Base-by-base conservation (phyloP, 2,329 filamentous ascomycete species). In the Cladosporium cucumerinum region DNA sequence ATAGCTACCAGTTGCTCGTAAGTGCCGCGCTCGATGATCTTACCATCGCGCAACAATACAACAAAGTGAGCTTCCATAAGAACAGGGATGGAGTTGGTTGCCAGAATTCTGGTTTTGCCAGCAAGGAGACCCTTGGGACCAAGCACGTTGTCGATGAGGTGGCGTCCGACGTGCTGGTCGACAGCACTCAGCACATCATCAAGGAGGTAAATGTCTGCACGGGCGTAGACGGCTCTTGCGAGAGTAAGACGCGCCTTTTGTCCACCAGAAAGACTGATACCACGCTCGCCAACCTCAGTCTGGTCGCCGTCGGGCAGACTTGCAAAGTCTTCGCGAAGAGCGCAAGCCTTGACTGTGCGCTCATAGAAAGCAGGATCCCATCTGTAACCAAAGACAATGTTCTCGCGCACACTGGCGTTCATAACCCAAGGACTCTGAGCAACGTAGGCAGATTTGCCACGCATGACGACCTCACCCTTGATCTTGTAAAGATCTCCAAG, bases 361-460 rank as follows among this genome's bases (percentile, higher is more conserved):
- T 98, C 92, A 79, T 99, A 99, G 78, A 99, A 99, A 32, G 89
- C 85, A 5, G 93, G 89, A 77, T 99, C 94, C 82, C 91, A 97
- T 55, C 92, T 89, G 78, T 99, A 93, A 1, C 95, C 95, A 74
- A 99, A 99, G 5, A 97, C 84, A 71, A 99, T 97, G 75, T 99
- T 99, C 75, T 99, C 95, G 72, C 93, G 92, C 64, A 99, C 93
- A 32, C 91, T 96, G 10, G 95, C 95, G 75, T 99, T 99, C 88
- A 98, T 94, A 61, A 99, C 91, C 95, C 96, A 99, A 23, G 93
- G 83, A 72, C 91, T 88, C 77, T 99, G 96, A 18, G 93, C 91
- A 65, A 96, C 95, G 76, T 98, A 99, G 1, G 95, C 95, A 48
- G 92, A 86, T 30, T 85, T 87, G 55, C 95, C 96, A 70, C 91